Conservation (phyloP, 2,329 filamentous ascomycete genomes). For the Fusarium xyrophilum region DNA sequence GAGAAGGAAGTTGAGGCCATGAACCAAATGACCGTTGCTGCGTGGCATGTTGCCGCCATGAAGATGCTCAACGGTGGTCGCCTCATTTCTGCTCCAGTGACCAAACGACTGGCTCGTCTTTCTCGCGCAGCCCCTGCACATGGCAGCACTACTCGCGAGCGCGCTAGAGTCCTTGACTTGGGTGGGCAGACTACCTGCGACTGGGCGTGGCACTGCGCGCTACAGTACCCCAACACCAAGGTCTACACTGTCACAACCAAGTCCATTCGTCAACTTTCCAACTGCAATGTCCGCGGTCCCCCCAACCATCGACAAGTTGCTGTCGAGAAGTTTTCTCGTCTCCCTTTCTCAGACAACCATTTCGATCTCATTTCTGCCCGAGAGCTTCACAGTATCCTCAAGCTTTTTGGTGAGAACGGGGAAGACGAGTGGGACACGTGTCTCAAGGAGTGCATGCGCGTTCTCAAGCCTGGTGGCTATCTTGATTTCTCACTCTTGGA, state of each 20-base stretch:
- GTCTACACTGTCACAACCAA: slow-evolving; percentile 88
- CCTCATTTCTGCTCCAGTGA: slow-evolving; percentile 68
- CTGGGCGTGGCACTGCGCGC: slow-evolving; percentile 94
- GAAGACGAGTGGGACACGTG: slow-evolving; percentile 89
- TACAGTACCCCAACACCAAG: slow-evolving; percentile 83
- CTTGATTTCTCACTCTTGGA: slow-evolving; percentile 91
- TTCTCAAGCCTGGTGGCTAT: slow-evolving; percentile 91
- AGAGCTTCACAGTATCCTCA: slow-evolving; percentile 84
- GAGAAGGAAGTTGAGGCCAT: slow-evolving; percentile 85
- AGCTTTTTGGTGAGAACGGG: slow-evolving; percentile 70
- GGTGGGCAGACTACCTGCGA: slow-evolving; percentile 85
- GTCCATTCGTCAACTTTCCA: slow-evolving; percentile 71
- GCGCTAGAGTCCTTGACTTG: slow-evolving; percentile 80
- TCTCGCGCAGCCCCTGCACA: slow-evolving; percentile 56
- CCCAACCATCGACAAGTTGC: slow-evolving; percentile 85
- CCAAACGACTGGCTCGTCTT: slow-evolving; percentile 65
- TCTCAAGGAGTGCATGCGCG: slow-evolving; percentile 83
- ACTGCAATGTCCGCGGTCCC: slow-evolving; percentile 80
- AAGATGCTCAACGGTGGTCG: slow-evolving; percentile 70
- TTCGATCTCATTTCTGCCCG: slow-evolving; percentile 94
- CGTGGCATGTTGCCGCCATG: slow-evolving; percentile 67
- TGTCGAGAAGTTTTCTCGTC: slow-evolving; percentile 76
- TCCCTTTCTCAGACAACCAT: slow-evolving; percentile 84
- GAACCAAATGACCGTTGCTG: slow-evolving; percentile 68
- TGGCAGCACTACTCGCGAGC: slow-evolving; percentile 55